These are phyloP conservation scores for Fusarium robinianum DNA, from an alignment of 2,329 filamentous ascomycete genomes.

Conservation along the genomic window DNA sequence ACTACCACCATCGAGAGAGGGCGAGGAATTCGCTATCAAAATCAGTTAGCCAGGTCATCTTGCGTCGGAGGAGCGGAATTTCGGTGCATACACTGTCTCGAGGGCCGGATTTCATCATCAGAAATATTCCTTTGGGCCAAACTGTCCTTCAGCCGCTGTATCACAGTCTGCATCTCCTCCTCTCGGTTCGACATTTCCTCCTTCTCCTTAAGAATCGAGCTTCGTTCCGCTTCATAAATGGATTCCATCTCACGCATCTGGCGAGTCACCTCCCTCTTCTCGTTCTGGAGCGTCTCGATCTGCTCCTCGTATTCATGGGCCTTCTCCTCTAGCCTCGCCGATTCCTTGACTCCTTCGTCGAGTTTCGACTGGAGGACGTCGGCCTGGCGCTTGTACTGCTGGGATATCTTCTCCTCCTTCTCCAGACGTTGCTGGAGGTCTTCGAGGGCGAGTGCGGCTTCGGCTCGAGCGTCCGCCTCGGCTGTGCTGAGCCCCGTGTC, in stretches of 20 bases:
- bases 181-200: slow-evolving; percentile 83
- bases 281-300: slow-evolving; percentile 78
- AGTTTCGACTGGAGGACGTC: slow-evolving; percentile 84
- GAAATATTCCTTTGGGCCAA: slow-evolving; percentile 72
- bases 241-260: slow-evolving; percentile 90
- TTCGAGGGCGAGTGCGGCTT: slow-evolving; percentile 77
- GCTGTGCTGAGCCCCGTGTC: slow-evolving; percentile 53
- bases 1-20: slow-evolving; percentile 72
- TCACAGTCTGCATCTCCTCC: slow-evolving; percentile 87
- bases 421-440: slow-evolving; percentile 83
- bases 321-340: slow-evolving; percentile 83
- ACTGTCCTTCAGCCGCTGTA: slow-evolving; percentile 89
- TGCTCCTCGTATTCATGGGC: slow-evolving; percentile 85
- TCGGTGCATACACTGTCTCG: slow-evolving; percentile 59
- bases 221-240: slow-evolving; percentile 89
- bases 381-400: slow-evolving; percentile 81
- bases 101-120: slow-evolving; percentile 61
- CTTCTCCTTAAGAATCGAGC: slow-evolving; percentile 86
- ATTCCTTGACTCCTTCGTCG: slow-evolving; percentile 82
- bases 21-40: slow-evolving; percentile 59
- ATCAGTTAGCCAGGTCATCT: slow-evolving; percentile 27
- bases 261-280: slow-evolving; percentile 80
- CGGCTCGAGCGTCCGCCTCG: slow-evolving; percentile 76
- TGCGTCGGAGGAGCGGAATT: neutral
- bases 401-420: slow-evolving; percentile 76